Percentiles rank a stretch among this genome's conserved stretches.
Evolutionary conservation across 1,139 yeast species (phyloP).

Genomic region (Magnusiomyces sp.): DNA sequence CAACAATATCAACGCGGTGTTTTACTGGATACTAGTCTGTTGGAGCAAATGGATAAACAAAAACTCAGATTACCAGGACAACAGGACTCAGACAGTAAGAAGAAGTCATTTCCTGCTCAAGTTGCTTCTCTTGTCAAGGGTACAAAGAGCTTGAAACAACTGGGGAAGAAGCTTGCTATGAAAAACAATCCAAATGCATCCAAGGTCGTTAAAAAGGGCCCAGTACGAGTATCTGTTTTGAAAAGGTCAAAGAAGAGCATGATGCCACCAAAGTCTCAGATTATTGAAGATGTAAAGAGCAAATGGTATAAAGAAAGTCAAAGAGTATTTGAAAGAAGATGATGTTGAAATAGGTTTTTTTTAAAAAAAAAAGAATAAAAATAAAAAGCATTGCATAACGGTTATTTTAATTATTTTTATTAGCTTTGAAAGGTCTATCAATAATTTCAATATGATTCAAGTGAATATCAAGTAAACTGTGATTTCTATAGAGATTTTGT

Average conservation of each 20-base stretch:
- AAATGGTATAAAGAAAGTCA: constrained; percentile 6
- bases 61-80: background rate
- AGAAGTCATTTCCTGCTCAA: background rate
- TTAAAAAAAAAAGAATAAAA: background rate
- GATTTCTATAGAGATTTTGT: background rate
- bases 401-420: background rate
- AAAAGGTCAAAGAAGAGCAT: constrained; percentile 4
- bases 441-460: constrained; percentile 21
- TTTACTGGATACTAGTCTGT: constrained; percentile 1
- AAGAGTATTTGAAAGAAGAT: constrained; percentile 1
- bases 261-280: constrained; percentile 6
- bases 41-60: background rate
- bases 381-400: background rate
- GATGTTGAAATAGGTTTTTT: background rate
- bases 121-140: too few species aligned
- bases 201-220: constrained; percentile 5
- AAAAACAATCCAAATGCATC: background rate
- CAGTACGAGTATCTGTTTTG: constrained; percentile 2
- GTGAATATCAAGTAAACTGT: constrained; percentile 28
- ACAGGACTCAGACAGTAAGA: background rate
- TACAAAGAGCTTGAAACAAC: too few species aligned
- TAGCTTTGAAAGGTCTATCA: background rate
- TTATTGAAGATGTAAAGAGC: background rate
- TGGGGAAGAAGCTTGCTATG: too few species aligned
- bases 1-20: background rate